These are phyloP conservation scores for Ogataea hybrid DNA, from an alignment of 1,139 yeast genomes.

Conservation along the genomic window DNA sequence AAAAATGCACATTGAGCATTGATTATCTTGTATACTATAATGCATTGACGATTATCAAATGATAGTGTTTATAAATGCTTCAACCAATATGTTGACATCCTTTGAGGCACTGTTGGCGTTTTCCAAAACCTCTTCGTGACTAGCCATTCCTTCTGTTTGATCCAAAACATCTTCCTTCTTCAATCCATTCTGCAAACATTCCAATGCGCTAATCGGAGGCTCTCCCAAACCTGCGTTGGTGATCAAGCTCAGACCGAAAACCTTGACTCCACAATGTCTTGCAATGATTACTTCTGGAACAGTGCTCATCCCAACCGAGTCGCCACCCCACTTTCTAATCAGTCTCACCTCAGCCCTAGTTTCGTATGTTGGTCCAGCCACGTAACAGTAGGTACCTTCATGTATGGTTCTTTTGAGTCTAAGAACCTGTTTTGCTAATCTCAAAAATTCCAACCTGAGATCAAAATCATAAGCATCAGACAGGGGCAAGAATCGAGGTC, in stretches of 20 bases:
- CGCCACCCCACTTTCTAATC: slow-evolving; percentile 74
- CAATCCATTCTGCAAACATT: slow-evolving; percentile 20
- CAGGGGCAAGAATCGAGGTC: slow-evolving; percentile 84
- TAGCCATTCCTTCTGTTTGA: slow-evolving; percentile 76
- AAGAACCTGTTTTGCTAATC: slow-evolving; percentile 42
- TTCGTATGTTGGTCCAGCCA: slow-evolving; percentile 93
- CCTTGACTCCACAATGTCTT: slow-evolving; percentile 79
- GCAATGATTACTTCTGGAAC: slow-evolving; percentile 95
- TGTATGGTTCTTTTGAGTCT: slow-evolving; percentile 61
- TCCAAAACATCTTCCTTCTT: slow-evolving; percentile 32
- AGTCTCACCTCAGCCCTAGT: slow-evolving; percentile 88
- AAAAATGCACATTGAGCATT: slow-evolving; percentile 4
- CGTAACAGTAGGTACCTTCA: slow-evolving; percentile 86
- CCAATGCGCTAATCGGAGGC: slow-evolving; percentile 73
- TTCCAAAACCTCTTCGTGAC: slow-evolving; percentile 84
- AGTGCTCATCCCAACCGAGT: slow-evolving; percentile 97
- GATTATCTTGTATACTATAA: slow-evolving; percentile 8
- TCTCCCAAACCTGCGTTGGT: slow-evolving; percentile 80
- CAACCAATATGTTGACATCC: slow-evolving; percentile 73
- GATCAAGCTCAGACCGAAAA: slow-evolving; percentile 80
- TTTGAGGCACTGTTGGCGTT: slow-evolving; percentile 77
- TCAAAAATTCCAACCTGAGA: slow-evolving; percentile 57
- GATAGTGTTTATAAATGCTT: slow-evolving; percentile 50
- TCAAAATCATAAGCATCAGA: slow-evolving; percentile 86
- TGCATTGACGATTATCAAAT: slow-evolving; percentile 5